Evolutionary conservation across 2,329 filamentous ascomycete genomes (phyloP).

Genomic region (Drechslerella dactyloides): DNA sequence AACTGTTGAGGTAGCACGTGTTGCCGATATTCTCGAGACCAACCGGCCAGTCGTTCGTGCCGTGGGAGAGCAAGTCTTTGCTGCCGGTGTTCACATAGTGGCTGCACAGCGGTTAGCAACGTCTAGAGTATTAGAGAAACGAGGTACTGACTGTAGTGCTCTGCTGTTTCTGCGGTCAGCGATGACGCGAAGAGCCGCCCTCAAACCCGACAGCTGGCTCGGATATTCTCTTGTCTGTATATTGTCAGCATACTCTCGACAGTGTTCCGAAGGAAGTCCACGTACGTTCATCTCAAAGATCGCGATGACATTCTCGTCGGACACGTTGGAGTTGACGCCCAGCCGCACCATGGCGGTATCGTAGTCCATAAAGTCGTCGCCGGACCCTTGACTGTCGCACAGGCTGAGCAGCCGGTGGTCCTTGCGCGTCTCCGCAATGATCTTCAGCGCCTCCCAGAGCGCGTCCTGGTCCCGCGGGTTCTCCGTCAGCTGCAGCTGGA

Average conservation of each 20-base stretch:
- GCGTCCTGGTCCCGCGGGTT: conserved; percentile 19
- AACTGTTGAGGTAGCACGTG: conserved; percentile 96
- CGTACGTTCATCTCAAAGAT: conserved; percentile 39
- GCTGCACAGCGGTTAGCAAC: conserved; percentile 5
- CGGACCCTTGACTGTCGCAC: conserved; percentile 27
- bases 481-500: conserved; percentile 38
- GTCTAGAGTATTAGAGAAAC: background rate
- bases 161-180: conserved; percentile 52
- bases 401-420: conserved; percentile 23
- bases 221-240: conserved; percentile 57
- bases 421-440: conserved; percentile 36
- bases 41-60: conserved; percentile 69
- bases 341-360: conserved; percentile 24
- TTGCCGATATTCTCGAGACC: conserved; percentile 94
- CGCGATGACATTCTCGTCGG: conserved; percentile 36
- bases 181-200: conserved; percentile 54
- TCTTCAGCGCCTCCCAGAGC: conserved; percentile 38
- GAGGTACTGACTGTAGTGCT: conserved; percentile 33
- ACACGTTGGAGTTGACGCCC: conserved; percentile 24
- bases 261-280: background rate
- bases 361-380: conserved; percentile 42
- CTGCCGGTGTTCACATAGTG: conserved; percentile 35
- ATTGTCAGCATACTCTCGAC: background rate
- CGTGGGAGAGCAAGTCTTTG: conserved; percentile 24
- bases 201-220: conserved; percentile 48